Base-by-base conservation (phyloP, 345 rosid species). In the Rhizophora mangle region DNA sequence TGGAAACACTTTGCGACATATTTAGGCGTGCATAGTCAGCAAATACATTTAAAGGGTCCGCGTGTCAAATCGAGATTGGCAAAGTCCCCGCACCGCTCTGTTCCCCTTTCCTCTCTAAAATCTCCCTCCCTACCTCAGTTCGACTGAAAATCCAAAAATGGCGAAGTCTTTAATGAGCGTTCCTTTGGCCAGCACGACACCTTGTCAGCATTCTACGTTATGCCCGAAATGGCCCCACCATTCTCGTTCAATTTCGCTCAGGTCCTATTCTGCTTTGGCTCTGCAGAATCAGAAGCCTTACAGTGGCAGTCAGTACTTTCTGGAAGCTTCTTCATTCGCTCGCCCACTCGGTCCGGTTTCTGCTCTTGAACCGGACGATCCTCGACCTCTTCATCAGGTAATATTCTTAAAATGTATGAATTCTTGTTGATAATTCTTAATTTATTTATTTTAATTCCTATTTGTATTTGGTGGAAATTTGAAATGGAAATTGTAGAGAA, bases 341-440 rank as follows among this genome's bases (percentile, higher is more conserved):
- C 83, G 79, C 67, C 86, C 81, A 26, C 68, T 82, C 59, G 2
- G 20, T 27, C 79, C 84, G 32, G 68, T 72, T 77, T 69, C 74
- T 22, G 88, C 94, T 29, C 75, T 76, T 46, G 81, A 85, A 30
- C 85, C 93, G 6, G 91, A 87, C 53, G 74, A 73, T 39, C 90
- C 94, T 67, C 83, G 53, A 29, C 82, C 86, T 65, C 73, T 71
- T 71, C 85, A 71, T 51, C 81, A 83, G 88, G 89, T 87, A 72
- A 47, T 24, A 3, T 27, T 22, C 4, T 64, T 3, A 24, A 36
- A 53, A 18, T 29, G 8, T 3, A 15, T 1, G 49, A 29, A 4
- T 7, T 2, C 2, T 1, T 27, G 9, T 46, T 60, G 4, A 31
- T 21, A 10, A 34, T 19, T 22, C 2, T 22, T 10, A 10, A 5